Conservation (phyloP, 2,329 filamentous ascomycete genomes). For the Dactylellina sp. region DNA sequence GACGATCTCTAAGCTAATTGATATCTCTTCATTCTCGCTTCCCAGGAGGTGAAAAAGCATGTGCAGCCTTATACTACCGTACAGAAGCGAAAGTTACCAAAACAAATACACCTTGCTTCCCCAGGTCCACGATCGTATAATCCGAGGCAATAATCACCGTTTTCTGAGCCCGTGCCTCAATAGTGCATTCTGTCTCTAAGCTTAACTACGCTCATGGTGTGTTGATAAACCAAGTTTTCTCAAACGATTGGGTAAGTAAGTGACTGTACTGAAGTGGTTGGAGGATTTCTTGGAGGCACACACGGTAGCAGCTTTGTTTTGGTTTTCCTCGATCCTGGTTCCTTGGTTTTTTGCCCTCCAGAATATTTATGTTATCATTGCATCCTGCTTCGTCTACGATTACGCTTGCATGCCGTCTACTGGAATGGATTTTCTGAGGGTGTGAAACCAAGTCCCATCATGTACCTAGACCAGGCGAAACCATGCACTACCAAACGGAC, state of each 20-base stretch:
- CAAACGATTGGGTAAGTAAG: too few species aligned
- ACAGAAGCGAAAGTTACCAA: constrained; percentile 36
- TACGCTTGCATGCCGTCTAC: constrained; percentile 12
- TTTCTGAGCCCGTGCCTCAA: too few species aligned
- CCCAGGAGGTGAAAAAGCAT: constrained; percentile 3
- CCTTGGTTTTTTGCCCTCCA: background rate
- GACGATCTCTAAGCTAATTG: constrained; percentile 31
- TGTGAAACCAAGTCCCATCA: background rate
- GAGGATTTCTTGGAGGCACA: background rate
- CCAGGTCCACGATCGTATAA: background rate
- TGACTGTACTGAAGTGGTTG: background rate
- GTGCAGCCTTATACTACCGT: constrained; percentile 41
- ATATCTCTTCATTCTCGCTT: constrained; percentile 1
- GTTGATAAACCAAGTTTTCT: too few species aligned
- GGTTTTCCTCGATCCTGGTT: too few species aligned
- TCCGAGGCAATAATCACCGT: constrained; percentile 1
- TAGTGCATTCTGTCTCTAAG: too few species aligned
- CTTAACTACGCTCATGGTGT: too few species aligned
- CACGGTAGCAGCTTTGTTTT: too few species aligned
- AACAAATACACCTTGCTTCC: background rate
- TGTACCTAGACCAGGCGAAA: background rate
- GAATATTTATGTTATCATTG: background rate
- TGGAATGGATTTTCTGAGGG: background rate
- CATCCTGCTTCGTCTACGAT: constrained; percentile 1
- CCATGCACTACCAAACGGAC: background rate